phyloP scores from a whole-genome alignment of 1,139 yeast species.

The Pichia sp. region DNA sequence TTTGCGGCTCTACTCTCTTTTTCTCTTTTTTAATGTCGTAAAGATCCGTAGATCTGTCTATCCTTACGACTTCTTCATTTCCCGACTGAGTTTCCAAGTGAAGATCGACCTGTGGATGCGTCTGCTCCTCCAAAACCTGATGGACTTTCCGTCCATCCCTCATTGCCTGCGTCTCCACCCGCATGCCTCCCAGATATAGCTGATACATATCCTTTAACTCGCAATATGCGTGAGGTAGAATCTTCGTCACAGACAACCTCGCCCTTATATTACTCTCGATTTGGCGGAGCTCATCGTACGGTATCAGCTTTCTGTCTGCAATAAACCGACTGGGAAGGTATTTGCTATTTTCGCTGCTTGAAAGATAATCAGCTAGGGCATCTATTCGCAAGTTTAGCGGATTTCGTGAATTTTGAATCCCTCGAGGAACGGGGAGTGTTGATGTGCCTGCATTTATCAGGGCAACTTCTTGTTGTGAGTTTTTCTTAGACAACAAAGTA shows the following conservation, averaged over 20 bases:
- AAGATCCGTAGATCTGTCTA: conserved; percentile 14
- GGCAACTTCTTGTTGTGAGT: not conserved
- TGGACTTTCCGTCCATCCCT: conserved; percentile 42
- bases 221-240: conserved; percentile 29
- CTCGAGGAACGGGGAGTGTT: not conserved
- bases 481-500: not conserved
- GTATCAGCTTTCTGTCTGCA: conserved; percentile 3
- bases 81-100: conserved; percentile 7
- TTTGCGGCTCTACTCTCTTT: not conserved
- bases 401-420: not conserved
- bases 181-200: conserved; percentile 22
- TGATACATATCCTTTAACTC: conserved; percentile 27
- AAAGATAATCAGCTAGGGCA: conserved; percentile 38
- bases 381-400: conserved; percentile 25
- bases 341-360: conserved; percentile 26
- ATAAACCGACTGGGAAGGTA: conserved; percentile 9
- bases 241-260: conserved; percentile 29
- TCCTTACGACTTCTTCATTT: conserved; percentile 26
- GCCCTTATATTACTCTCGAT: conserved; percentile 7
- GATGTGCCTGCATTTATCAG: not conserved
- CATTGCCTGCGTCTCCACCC: conserved; percentile 35
- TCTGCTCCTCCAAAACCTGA: conserved; percentile 38
- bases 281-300: conserved; percentile 15
- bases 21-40: not conserved
- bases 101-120: conserved; percentile 33